Percentiles rank a stretch among this genome's conserved stretches.
phyloP scores from a whole-genome alignment of 371 early-diverging fungal species.

The Encephalitozoon intestinalis region DNA sequence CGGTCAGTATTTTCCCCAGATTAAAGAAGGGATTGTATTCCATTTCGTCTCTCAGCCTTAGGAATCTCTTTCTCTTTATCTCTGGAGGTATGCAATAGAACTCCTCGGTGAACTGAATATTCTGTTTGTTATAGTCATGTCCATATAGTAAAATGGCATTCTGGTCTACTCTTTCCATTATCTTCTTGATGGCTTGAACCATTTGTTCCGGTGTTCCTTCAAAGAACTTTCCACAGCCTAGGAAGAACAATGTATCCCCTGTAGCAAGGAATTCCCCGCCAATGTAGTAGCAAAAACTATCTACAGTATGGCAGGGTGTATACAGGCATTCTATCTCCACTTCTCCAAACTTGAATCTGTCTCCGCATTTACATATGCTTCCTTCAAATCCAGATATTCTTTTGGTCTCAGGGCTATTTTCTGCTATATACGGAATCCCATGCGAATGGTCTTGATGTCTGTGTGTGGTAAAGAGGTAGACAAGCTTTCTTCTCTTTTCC shows the following conservation, averaged over 20 bases:
- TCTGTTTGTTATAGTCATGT: conserved; percentile 56
- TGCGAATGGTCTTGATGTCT: conserved; percentile 54
- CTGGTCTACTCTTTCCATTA: conserved; percentile 4
- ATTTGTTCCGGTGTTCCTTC: conserved; percentile 57
- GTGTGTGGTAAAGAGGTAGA: conserved; percentile 57
- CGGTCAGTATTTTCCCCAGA: neutral
- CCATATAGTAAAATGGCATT: conserved; percentile 56
- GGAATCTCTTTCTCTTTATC: conserved; percentile 27
- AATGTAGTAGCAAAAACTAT: conserved; percentile 47
- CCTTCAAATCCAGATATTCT: conserved; percentile 6
- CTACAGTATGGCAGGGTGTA: conserved; percentile 58
- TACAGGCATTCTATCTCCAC: conserved; percentile 35
- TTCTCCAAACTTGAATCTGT: conserved; percentile 1
- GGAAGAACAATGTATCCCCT: conserved; percentile 59
- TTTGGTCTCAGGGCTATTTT: conserved; percentile 25
- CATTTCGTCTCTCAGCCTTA: conserved; percentile 44
- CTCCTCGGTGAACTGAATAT: conserved; percentile 39
- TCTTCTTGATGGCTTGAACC: conserved; percentile 26
- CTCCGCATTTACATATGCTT: conserved; percentile 1
- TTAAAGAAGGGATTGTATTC: conserved; percentile 50
- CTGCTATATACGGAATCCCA: conserved; percentile 43
- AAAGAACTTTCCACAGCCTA: conserved; percentile 60
- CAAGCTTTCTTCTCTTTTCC: conserved; percentile 14
- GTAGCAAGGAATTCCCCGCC: conserved; percentile 38
- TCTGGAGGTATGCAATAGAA: neutral